Conservation (phyloP, 371 early-diverging fungal species). For the Rhizopus microsporus region DNA sequence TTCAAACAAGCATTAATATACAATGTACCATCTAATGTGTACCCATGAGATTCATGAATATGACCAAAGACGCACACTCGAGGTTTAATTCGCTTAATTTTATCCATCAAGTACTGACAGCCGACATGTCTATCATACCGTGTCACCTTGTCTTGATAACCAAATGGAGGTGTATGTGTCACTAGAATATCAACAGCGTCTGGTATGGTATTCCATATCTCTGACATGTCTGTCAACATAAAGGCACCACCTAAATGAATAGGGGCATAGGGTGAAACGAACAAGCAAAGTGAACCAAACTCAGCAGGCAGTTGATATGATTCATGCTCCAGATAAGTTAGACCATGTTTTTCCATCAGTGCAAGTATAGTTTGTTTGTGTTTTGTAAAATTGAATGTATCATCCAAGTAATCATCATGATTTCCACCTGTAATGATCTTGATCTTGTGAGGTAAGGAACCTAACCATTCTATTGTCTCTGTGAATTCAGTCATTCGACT, state of each 20-base stretch:
- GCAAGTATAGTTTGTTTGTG: constrained; percentile 25
- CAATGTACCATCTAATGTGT: constrained; percentile 31
- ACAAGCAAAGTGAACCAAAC: constrained; percentile 40
- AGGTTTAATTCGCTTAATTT: constrained; percentile 46
- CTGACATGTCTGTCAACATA: constrained; percentile 42
- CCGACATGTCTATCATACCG: constrained; percentile 36
- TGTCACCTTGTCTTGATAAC: constrained; percentile 36
- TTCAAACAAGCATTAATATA: constrained; percentile 56
- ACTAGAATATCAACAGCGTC: constrained; percentile 48
- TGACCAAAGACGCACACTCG: constrained; percentile 55
- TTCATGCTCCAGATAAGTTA: constrained; percentile 55
- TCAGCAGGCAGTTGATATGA: constrained; percentile 32
- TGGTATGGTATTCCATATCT: constrained; percentile 47
- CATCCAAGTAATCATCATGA: constrained; percentile 50
- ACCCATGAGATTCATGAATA: constrained; percentile 57
- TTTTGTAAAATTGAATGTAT: constrained; percentile 11
- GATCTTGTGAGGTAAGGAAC: constrained; percentile 40
- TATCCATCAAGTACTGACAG: constrained; percentile 38
- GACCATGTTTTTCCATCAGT: constrained; percentile 26
- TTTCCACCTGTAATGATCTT: constrained; percentile 60
- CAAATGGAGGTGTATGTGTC: constrained; percentile 56
- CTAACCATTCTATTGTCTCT: constrained; percentile 37
- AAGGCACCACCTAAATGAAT: constrained; percentile 57
- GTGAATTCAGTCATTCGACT: constrained; percentile 31
- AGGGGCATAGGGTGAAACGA: constrained; percentile 58